Percentiles rank a stretch among this genome's conserved stretches.
These are phyloP conservation scores for Magnolia changhungtana DNA, from an alignment of 164 flowering plant species.

Conservation along the genomic window DNA sequence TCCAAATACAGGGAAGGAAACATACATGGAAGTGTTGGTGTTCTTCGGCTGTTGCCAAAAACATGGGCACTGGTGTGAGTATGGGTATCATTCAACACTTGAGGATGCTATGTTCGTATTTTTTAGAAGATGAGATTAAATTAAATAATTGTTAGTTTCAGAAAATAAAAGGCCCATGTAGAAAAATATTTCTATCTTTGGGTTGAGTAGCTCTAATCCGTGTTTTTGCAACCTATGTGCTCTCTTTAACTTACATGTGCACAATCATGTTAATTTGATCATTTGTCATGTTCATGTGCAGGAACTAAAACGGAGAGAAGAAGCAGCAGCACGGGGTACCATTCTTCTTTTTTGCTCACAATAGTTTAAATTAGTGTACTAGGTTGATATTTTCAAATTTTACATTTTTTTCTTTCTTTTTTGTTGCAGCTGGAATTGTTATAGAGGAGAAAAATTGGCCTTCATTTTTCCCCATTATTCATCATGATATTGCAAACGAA, in stretches of 20 bases:
- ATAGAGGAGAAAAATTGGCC: conserved; percentile 89
- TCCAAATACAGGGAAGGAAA: no score
- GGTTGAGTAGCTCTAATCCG: neutral
- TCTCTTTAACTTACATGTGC: neutral
- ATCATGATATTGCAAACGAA: conserved; percentile 87
- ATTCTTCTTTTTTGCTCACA: neutral
- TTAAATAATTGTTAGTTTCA: no score
- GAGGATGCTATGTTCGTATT: no score
- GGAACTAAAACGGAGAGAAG: conserved; percentile 88
- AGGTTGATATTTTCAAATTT: neutral
- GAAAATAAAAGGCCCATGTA: no score
- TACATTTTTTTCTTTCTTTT: neutral
- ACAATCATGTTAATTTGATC: neutral
- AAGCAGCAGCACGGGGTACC: conserved; percentile 88
- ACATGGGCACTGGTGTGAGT: no score
- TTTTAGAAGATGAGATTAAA: no score
- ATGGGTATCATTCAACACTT: no score
- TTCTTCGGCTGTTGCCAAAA: no score
- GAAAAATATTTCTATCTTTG: neutral
- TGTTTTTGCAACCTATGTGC: neutral
- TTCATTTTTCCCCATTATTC: conserved; percentile 77
- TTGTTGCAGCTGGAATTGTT: conserved; percentile 73
- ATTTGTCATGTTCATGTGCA: conserved; percentile 26
- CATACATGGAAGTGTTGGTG: no score
- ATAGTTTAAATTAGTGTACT: neutral